A percentile compares a stretch with the other conserved stretches of the same genome.
These are phyloP conservation scores for Penicillium sp. DNA, from an alignment of 2,329 filamentous ascomycete species.

Conservation along the genomic window DNA sequence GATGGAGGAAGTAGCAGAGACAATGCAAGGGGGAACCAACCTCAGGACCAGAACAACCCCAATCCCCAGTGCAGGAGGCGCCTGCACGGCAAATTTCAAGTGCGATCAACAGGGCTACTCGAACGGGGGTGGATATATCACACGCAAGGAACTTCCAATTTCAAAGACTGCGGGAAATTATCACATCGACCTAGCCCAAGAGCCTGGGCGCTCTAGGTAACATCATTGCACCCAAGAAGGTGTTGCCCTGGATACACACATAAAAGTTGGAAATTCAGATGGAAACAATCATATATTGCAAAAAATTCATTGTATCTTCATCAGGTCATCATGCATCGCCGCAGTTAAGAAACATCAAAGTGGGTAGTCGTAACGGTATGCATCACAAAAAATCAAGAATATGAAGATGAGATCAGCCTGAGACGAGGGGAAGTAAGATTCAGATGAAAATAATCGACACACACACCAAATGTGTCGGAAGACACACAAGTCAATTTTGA, in stretches of 20 bases:
- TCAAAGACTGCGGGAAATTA: constrained; percentile 14
- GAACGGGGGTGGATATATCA: constrained; percentile 17
- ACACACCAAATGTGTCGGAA: constrained; percentile 18
- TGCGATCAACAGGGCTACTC: neutral
- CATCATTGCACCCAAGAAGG: neutral
- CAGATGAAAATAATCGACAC: constrained; percentile 1
- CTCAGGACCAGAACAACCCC: constrained; percentile 7
- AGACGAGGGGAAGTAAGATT: neutral
- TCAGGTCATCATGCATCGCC: constrained; percentile 20
- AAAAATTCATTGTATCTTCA: constrained; percentile 21
- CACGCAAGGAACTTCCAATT: constrained; percentile 30
- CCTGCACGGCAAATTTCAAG: constrained; percentile 4
- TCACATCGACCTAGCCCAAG: constrained; percentile 9
- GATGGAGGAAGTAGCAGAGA: constrained; percentile 18
- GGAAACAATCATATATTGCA: constrained; percentile 13
- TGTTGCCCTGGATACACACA: constrained; percentile 6
- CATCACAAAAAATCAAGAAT: constrained; percentile 1
- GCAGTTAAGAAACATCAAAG: constrained; percentile 8
- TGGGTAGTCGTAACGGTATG: constrained; percentile 5
- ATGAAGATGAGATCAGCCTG: neutral
- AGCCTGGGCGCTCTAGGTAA: constrained; percentile 5
- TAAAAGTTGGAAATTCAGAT: constrained; percentile 1
- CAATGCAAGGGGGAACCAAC: constrained; percentile 25
- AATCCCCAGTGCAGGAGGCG: constrained; percentile 12
- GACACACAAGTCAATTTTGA: constrained; percentile 18